phyloP scores from a whole-genome alignment of 1,284 basidiomycete genomes.

The Pulchroboletus neoregius region DNA sequence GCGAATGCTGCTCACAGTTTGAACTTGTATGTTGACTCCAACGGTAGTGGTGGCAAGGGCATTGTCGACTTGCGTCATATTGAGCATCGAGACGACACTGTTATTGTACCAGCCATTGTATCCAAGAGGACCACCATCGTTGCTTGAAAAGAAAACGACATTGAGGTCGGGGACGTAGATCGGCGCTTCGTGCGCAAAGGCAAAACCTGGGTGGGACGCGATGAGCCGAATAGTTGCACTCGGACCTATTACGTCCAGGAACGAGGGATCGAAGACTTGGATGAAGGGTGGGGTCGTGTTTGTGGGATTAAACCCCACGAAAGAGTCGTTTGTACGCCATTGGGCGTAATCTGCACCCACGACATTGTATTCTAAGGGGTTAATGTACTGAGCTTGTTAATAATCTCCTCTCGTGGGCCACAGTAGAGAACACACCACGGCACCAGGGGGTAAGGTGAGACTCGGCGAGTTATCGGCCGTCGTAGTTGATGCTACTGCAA shows the following conservation, averaged over 20 bases:
- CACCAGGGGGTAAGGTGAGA: neutral
- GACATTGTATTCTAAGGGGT: slow-evolving; percentile 43
- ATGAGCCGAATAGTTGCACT: slow-evolving; percentile 56
- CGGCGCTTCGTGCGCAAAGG: slow-evolving; percentile 73
- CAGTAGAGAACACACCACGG: neutral
- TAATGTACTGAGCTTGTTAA: slow-evolving; percentile 52
- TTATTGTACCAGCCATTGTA: slow-evolving; percentile 44
- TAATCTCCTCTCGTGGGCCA: neutral
- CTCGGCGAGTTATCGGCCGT: neutral
- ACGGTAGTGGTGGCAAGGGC: slow-evolving; percentile 34
- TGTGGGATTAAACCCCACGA: slow-evolving; percentile 45
- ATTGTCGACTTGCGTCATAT: slow-evolving; percentile 41
- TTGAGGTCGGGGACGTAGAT: slow-evolving; percentile 59
- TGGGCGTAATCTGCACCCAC: slow-evolving; percentile 35
- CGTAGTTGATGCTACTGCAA: neutral
- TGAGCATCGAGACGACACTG: slow-evolving; percentile 45
- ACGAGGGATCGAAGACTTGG: slow-evolving; percentile 62
- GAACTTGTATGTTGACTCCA: slow-evolving; percentile 52
- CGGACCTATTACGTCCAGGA: slow-evolving; percentile 57
- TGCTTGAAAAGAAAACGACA: slow-evolving; percentile 53
- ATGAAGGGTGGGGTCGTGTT: slow-evolving; percentile 55
- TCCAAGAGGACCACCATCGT: slow-evolving; percentile 43
- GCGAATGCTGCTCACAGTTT: slow-evolving; percentile 19
- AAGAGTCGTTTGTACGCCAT: slow-evolving; percentile 36
- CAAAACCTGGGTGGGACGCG: slow-evolving; percentile 54